Evolutionary conservation across 371 early-diverging fungal species (phyloP), one percentile per base, ranked within the genome.

Genomic region (Lichtheimia ornata): DNA sequence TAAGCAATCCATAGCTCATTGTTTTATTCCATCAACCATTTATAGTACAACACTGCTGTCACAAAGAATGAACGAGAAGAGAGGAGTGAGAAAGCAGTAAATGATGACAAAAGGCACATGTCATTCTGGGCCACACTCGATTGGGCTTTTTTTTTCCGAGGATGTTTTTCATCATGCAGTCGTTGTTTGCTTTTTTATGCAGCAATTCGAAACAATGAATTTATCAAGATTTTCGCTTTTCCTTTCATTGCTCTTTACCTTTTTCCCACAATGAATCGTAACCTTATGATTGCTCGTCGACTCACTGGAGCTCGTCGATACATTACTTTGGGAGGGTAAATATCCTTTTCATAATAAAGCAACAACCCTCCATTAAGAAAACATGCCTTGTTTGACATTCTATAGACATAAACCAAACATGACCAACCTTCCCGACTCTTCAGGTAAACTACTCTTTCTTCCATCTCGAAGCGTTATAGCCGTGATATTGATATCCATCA

Each of bases 341-440:
- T 5, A 47, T 9, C 2, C 22, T 7, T 56, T 27, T 45, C 22
- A 25, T 11, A 22, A 25, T 27, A 42, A 22, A 44, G 57, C 25
- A 44, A 24, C 17, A 27, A 25, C 27, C 17, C n/a, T 54, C 2
- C 0, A 28, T 13, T 30, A 25, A 28, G 28, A 28, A 27, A 27
- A 7, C 4, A 1, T 30, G n/a, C n/a, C 6, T 6, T 27, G 18
- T 5, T 14, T n/a, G 40, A 27, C 54, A n/a, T 14, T 24, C 3
- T 42, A 6, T 56, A 15, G 56, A 9, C 22, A 56, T 11, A 56
- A 56, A 27, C 57, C 57, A 44, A 56, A 17, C 28, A 13, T 56
- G 24, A 44, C 40, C 43, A 56, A 56, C 28, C 15, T 56, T 25
- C 57, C 57, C 18, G 3, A 47, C 7, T 5, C 42, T 17, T 35